Evolutionary conservation across 345 rosid genomes (phyloP).

Genomic region (Lagerstroemia speciosa): DNA sequence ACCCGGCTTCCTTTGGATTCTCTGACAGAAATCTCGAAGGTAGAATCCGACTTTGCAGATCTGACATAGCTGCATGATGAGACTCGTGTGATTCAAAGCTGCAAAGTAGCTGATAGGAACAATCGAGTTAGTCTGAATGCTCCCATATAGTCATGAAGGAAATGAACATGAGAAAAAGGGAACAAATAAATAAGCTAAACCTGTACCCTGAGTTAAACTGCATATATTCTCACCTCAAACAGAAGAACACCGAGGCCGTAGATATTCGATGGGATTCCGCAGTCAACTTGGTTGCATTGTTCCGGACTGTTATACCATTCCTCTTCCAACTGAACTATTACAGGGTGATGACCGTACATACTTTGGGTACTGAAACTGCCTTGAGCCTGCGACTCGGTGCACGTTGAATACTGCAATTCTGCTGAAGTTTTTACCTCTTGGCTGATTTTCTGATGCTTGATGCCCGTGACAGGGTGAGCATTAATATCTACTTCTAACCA

Average conservation of each 20-base stretch:
- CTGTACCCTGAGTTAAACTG: neutral
- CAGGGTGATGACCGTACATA: slow-evolving; percentile 7
- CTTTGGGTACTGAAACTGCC: slow-evolving; percentile 19
- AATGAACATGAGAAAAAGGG: slow-evolving; percentile 8
- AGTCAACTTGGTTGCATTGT: slow-evolving; percentile 34
- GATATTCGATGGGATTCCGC: slow-evolving; percentile 46
- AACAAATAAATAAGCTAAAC: neutral
- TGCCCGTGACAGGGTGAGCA: slow-evolving; percentile 3
- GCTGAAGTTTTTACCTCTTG: neutral
- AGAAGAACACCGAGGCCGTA: slow-evolving; percentile 70
- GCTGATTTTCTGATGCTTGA: slow-evolving; percentile 6
- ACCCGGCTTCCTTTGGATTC: slow-evolving; percentile 60
- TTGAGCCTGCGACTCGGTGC: neutral
- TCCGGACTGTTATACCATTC: slow-evolving; percentile 64
- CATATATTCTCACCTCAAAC: slow-evolving; percentile 47
- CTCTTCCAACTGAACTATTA: slow-evolving; percentile 33
- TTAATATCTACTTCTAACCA: slow-evolving; percentile 20
- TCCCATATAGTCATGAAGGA: slow-evolving; percentile 1
- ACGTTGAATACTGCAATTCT: neutral
- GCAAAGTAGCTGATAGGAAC: slow-evolving; percentile 52
- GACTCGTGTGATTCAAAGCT: slow-evolving; percentile 40
- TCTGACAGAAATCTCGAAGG: slow-evolving; percentile 58
- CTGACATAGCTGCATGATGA: slow-evolving; percentile 41
- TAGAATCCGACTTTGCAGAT: slow-evolving; percentile 51
- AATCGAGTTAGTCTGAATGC: slow-evolving; percentile 10